Conservation (phyloP, 306 rosid genomes). For the Styphnolobium japonicum region DNA sequence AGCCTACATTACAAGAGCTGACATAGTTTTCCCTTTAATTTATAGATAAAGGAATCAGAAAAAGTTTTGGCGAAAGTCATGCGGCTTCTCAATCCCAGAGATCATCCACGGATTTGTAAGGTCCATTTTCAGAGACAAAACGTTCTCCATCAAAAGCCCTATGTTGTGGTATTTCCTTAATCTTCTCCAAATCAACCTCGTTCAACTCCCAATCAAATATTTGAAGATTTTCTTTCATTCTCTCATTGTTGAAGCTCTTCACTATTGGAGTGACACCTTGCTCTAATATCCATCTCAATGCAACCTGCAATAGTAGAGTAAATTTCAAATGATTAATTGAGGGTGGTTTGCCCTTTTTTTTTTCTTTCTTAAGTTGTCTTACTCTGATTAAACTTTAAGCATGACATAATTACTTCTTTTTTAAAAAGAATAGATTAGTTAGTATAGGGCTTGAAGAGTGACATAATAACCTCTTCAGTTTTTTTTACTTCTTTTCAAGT, state of each 20-base stretch:
- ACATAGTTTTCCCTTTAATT: not conserved
- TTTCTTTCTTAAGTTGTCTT: not conserved
- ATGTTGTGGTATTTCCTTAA: constrained; percentile 36
- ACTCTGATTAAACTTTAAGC: not conserved
- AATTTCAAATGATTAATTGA: not conserved
- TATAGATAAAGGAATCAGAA: not conserved
- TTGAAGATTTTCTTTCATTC: constrained; percentile 46
- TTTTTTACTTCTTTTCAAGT: too few species aligned
- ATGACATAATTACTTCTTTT: too few species aligned
- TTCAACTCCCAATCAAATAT: constrained; percentile 49
- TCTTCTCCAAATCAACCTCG: constrained; percentile 36
- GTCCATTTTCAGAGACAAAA: constrained; percentile 39
- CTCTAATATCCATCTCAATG: constrained; percentile 45
- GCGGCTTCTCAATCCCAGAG: constrained; percentile 36
- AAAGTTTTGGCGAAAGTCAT: not conserved
- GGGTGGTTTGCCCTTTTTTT: not conserved
- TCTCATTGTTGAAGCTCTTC: constrained; percentile 49
- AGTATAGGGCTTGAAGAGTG: too few species aligned
- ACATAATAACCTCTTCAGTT: too few species aligned
- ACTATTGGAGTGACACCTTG: constrained; percentile 38
- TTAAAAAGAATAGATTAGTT: too few species aligned
- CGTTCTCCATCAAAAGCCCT: constrained; percentile 19
- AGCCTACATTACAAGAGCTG: not conserved
- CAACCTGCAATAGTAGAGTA: constrained; percentile 37
- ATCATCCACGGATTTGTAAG: constrained; percentile 43